phyloP scores from a whole-genome alignment of 768 basidiomycete genomes.

The Phlebiopsis flavidoalba region DNA sequence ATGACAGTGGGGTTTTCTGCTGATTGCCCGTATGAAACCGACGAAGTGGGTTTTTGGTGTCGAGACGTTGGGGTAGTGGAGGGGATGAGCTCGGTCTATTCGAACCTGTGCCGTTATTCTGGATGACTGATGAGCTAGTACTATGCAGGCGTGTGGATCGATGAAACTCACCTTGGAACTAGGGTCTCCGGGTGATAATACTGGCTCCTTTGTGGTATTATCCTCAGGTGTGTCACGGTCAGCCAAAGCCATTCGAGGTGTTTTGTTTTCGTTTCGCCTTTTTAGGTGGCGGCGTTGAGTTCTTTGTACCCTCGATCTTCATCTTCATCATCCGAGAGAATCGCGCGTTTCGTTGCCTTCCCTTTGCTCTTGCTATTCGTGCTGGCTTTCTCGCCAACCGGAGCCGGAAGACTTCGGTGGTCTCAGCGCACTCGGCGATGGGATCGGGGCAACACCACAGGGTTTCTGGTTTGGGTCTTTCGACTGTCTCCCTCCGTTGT shows the following conservation, averaged over 20 bases:
- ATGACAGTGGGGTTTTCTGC: conserved; percentile 37
- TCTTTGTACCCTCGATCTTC: background rate
- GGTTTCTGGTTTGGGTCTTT: too few relatives aligned
- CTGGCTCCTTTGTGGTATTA: background rate
- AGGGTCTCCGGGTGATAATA: background rate
- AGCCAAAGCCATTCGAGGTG: conserved; percentile 14
- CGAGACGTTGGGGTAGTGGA: background rate
- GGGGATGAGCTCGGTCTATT: background rate
- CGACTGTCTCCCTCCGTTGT: background rate
- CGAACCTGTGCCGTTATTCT: background rate
- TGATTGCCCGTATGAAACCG: conserved; percentile 3
- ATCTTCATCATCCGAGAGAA: conserved; percentile 4
- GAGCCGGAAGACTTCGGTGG: too few relatives aligned
- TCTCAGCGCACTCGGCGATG: background rate
- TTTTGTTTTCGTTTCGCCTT: conserved; percentile 7
- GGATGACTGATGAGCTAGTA: background rate
- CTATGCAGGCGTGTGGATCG: background rate
- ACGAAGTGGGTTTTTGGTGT: background rate
- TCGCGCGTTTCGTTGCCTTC: conserved; percentile 17
- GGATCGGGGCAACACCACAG: too few relatives aligned
- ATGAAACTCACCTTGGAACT: background rate
- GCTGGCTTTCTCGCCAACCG: background rate
- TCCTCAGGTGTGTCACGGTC: conserved; percentile 18
- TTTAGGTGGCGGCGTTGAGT: background rate
- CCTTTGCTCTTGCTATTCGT: background rate